A percentile compares a stretch with the other conserved stretches of the same genome.
phyloP scores from a whole-genome alignment of 2,329 filamentous ascomycete genomes.

The Diaporthe longicolla region DNA sequence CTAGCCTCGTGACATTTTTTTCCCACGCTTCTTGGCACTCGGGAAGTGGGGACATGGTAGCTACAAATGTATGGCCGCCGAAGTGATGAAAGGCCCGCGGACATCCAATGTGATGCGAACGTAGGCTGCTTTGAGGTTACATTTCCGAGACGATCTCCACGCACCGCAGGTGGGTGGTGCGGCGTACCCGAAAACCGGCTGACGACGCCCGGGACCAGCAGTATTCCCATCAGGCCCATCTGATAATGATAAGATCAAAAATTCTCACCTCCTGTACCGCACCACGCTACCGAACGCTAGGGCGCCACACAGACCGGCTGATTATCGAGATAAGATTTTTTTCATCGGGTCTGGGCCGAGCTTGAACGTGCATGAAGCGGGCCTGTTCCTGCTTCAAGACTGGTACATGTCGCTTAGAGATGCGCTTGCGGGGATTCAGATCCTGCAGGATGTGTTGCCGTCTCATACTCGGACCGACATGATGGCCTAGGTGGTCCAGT shows the following conservation, averaged over 20 bases:
- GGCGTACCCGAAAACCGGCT: neutral
- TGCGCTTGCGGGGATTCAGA: conserved; percentile 10
- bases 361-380: neutral
- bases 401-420: conserved; percentile 19
- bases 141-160: conserved; percentile 4
- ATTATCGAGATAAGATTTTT: conserved; percentile 31
- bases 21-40: neutral
- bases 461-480: conserved; percentile 20
- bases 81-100: neutral
- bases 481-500: neutral
- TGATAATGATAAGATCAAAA: conserved; percentile 25
- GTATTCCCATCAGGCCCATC: neutral
- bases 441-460: conserved; percentile 1
- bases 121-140: neutral
- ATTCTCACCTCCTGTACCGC: neutral
- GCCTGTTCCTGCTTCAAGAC: conserved; percentile 11
- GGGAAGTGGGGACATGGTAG: neutral
- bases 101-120: neutral
- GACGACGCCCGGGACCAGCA: neutral
- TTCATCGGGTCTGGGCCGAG: conserved; percentile 14
- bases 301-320: conserved; percentile 2
- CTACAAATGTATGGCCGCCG: neutral
- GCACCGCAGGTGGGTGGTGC: neutral
- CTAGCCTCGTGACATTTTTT: neutral
- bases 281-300: conserved; percentile 18